phyloP scores from a whole-genome alignment of 371 early-diverging fungal genomes.

The Zychaea mexicana region DNA sequence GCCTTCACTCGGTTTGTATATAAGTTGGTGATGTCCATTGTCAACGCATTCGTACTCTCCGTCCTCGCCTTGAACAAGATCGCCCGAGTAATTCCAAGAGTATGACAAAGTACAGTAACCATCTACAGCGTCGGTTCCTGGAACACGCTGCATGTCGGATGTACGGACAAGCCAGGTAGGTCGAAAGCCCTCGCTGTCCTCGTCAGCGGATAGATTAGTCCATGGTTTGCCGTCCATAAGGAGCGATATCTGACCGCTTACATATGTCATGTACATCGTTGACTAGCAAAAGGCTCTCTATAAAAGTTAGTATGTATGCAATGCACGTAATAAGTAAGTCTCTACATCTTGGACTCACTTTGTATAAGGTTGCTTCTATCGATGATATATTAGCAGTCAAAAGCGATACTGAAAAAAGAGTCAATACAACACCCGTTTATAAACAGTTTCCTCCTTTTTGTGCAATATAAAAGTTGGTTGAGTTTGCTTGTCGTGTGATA shows the following conservation, averaged over 20 bases:
- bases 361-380: too few species aligned
- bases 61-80: neutral
- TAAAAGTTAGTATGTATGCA: too few species aligned
- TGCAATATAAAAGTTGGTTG: too few species aligned
- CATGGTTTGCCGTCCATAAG: neutral
- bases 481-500: too few species aligned
- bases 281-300: too few species aligned
- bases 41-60: neutral
- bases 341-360: too few species aligned
- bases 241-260: neutral
- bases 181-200: too few species aligned
- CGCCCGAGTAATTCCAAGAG: slow-evolving; percentile 1
- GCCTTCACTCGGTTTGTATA: neutral
- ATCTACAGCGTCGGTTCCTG: neutral
- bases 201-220: neutral
- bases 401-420: too few species aligned
- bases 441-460: too few species aligned
- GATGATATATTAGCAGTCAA: too few species aligned
- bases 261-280: slow-evolving; percentile 4
- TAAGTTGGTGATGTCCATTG: neutral
- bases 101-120: neutral
- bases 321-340: too few species aligned
- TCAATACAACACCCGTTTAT: too few species aligned
- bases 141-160: slow-evolving; percentile 1
- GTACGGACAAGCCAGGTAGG: neutral